Evolutionary conservation across 345 rosid species (phyloP).

Genomic region (Syzygium aqueum): DNA sequence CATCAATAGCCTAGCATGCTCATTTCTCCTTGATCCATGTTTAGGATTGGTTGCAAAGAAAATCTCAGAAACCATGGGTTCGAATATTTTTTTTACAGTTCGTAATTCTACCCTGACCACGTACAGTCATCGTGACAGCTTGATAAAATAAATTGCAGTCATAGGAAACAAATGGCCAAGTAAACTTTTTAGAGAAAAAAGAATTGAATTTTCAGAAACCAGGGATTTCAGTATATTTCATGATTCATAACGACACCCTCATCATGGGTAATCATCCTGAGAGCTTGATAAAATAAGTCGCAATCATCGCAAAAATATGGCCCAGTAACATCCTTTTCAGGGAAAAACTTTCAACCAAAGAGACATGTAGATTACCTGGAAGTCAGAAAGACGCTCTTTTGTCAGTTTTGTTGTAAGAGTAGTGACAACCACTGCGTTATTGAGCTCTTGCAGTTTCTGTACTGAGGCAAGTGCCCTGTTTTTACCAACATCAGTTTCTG

Average conservation of each 20-base stretch:
- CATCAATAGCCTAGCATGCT: neutral
- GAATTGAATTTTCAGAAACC: neutral
- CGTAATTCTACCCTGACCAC: neutral
- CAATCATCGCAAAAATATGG: neutral
- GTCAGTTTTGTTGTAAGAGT: conserved; percentile 54
- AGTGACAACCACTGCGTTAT: conserved; percentile 69
- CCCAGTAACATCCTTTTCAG: neutral
- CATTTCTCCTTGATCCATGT: neutral
- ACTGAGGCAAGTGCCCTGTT: conserved; percentile 89
- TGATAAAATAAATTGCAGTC: neutral
- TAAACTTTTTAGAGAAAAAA: neutral
- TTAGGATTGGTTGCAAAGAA: neutral
- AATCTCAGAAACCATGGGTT: neutral
- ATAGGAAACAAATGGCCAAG: neutral
- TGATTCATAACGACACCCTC: neutral
- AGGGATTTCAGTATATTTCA: neutral
- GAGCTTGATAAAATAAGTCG: neutral
- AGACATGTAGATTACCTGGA: conserved; percentile 43
- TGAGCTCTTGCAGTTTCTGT: conserved; percentile 88
- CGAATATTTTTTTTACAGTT: neutral
- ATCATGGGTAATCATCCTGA: neutral
- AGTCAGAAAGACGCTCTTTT: conserved; percentile 66
- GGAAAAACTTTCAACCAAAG: neutral
- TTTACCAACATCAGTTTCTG: conserved; percentile 75
- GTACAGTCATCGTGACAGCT: neutral